phyloP scores from a whole-genome alignment of 371 early-diverging fungal species.

The Batkoa obscura region DNA sequence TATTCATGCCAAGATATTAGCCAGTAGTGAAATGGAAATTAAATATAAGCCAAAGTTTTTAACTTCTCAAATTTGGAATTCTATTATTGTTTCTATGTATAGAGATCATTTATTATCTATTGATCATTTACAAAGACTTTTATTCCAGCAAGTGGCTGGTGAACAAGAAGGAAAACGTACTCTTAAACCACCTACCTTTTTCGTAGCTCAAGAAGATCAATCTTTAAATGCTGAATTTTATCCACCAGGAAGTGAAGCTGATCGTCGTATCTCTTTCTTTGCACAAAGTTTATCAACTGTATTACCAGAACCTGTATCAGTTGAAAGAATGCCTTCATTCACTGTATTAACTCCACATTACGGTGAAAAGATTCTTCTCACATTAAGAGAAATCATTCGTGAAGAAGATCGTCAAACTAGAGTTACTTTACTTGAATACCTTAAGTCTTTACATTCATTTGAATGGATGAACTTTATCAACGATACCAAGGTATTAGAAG shows the following conservation, averaged over 20 bases:
- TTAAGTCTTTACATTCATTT: slow-evolving; percentile 61
- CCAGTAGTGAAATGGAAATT: slow-evolving; percentile 47
- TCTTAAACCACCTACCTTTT: slow-evolving; percentile 62
- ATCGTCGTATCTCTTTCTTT: slow-evolving; percentile 73
- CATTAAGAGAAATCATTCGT: slow-evolving; percentile 63
- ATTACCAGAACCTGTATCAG: slow-evolving; percentile 63
- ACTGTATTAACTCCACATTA: slow-evolving; percentile 80
- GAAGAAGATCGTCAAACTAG: slow-evolving; percentile 64
- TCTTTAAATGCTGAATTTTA: slow-evolving; percentile 57
- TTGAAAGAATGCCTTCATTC: slow-evolving; percentile 69
- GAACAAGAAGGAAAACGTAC: slow-evolving; percentile 41
- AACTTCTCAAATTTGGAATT: slow-evolving; percentile 75
- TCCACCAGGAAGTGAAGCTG: slow-evolving; percentile 60
- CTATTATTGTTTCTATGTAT: slow-evolving; percentile 75
- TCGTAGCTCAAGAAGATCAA: slow-evolving; percentile 63
- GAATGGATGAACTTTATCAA: slow-evolving; percentile 86
- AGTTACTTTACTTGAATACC: slow-evolving; percentile 64
- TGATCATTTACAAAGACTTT: slow-evolving; percentile 52
- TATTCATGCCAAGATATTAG: slow-evolving; percentile 57
- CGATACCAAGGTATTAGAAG: slow-evolving; percentile 61
- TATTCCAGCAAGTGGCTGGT: slow-evolving; percentile 42
- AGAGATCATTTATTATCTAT: slow-evolving; percentile 63
- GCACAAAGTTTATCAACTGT: slow-evolving; percentile 72
- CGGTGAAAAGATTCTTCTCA: slow-evolving; percentile 70
- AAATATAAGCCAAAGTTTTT: slow-evolving; percentile 54